phyloP scores from a whole-genome alignment of 345 rosid species.

The Eucalyptus lansdowneana region DNA sequence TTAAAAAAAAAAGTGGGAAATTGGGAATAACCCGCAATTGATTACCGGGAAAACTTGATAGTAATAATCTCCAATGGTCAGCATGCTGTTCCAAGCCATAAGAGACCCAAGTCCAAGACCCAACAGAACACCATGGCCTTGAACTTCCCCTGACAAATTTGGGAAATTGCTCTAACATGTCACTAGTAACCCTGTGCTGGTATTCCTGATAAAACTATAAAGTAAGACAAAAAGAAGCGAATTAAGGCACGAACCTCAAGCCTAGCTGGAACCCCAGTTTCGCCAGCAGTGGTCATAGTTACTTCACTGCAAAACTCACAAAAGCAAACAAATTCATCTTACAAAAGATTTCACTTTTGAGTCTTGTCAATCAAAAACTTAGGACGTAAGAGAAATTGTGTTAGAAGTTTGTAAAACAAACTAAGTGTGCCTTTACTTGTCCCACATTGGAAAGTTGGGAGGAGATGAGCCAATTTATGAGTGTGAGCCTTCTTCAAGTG shows the following conservation, averaged over 20 bases:
- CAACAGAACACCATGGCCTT: constrained; percentile 55
- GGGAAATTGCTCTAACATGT: background rate
- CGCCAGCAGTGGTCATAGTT: background rate
- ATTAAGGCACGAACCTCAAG: constrained; percentile 14
- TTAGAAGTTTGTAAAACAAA: too few relatives aligned
- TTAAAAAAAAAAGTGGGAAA: background rate
- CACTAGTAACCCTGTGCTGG: background rate
- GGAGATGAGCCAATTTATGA: too few relatives aligned
- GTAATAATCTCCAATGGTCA: constrained; percentile 76
- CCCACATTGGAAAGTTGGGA: too few relatives aligned
- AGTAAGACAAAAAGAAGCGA: background rate
- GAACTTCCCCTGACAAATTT: constrained; percentile 44
- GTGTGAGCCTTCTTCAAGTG: too few relatives aligned
- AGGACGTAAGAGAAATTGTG: background rate
- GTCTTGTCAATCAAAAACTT: background rate
- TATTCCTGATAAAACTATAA: background rate
- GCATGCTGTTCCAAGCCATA: constrained; percentile 74
- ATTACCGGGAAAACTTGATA: constrained; percentile 51
- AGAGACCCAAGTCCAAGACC: constrained; percentile 76
- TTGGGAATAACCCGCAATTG: background rate
- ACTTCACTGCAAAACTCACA: background rate
- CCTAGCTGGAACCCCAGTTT: constrained; percentile 8
- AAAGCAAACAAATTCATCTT: background rate
- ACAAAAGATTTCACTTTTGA: background rate
- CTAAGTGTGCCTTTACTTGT: too few relatives aligned